These are phyloP conservation scores for Teratosphaeria pseudoeucalypti DNA, from an alignment of 2,329 filamentous ascomycete species.

Conservation along the genomic window DNA sequence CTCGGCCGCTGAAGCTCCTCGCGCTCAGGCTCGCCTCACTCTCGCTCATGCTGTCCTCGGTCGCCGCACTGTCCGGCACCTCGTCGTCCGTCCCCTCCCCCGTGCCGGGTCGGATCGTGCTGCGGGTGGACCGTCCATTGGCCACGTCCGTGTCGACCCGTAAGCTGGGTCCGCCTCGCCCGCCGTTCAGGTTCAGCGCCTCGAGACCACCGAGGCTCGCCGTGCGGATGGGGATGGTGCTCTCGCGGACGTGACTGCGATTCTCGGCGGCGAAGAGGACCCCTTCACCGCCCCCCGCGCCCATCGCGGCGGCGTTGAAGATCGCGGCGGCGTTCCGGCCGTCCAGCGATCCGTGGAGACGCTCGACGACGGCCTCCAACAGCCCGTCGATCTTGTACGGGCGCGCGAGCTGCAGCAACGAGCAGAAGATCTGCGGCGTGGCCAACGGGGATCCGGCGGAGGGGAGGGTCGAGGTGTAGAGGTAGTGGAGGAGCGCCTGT, in stretches of 20 bases:
- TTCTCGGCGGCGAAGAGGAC: constrained; percentile 49
- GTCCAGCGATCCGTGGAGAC: constrained; percentile 79
- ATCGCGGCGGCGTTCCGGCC: constrained; percentile 91
- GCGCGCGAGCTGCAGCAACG: constrained; percentile 80
- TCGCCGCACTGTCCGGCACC: constrained; percentile 25
- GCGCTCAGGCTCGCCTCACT: constrained; percentile 23
- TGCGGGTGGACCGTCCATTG: constrained; percentile 26
- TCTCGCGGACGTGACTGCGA: constrained; percentile 22
- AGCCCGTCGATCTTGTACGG: constrained; percentile 91
- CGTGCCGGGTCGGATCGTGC: constrained; percentile 25
- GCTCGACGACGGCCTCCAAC: constrained; percentile 82
- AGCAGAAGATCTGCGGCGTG: constrained; percentile 91
- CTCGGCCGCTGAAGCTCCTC: constrained; percentile 29
- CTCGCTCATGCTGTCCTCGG: constrained; percentile 25
- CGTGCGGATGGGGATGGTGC: constrained; percentile 29
- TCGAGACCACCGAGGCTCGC: constrained; percentile 42
- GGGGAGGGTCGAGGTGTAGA: constrained; percentile 87
- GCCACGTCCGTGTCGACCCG: constrained; percentile 43
- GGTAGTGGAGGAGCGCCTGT: constrained; percentile 79
- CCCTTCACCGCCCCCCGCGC: constrained; percentile 79
- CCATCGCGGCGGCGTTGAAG: constrained; percentile 98
- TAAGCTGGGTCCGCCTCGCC: constrained; percentile 26
- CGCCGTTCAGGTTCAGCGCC: constrained; percentile 31
- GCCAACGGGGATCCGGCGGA: constrained; percentile 65
- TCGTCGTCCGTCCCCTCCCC: constrained; percentile 27